Evolutionary conservation across 2,329 filamentous ascomycete species (phyloP).

Genomic region (Akanthomyces dipterigenus): DNA sequence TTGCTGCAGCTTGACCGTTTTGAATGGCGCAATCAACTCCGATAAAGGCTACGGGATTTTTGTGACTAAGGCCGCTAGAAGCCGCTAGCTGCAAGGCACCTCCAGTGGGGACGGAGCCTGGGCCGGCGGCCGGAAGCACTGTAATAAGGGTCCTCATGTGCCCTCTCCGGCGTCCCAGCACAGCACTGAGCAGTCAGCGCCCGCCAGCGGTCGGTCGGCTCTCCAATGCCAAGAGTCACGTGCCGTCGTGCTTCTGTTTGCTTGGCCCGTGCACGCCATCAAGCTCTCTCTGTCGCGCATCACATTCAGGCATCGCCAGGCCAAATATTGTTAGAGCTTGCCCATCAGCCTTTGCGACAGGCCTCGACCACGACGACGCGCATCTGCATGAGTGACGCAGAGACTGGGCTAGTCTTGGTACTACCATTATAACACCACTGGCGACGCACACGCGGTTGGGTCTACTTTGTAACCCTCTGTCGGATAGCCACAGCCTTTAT

Average conservation of each 20-base stretch:
- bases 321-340: constrained; percentile 5
- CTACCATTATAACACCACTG: neutral
- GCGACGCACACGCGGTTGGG: neutral
- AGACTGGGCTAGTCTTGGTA: neutral
- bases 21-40: constrained; percentile 7
- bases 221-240: neutral
- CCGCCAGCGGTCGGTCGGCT: neutral
- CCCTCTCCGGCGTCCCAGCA: too few relatives aligned
- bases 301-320: neutral
- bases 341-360: constrained; percentile 7
- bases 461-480: neutral
- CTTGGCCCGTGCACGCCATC: constrained; percentile 8
- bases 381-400: neutral
- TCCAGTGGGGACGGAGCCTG: neutral
- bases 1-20: neutral
- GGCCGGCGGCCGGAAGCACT: neutral
- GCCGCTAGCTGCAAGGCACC: neutral
- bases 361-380: neutral
- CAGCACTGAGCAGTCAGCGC: neutral
- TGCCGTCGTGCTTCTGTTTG: constrained; percentile 8
- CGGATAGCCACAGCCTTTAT: neutral
- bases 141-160: neutral
- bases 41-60: constrained; percentile 8
- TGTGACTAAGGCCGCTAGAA: constrained; percentile 8
- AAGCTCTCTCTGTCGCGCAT: constrained; percentile 6